phyloP scores from a whole-genome alignment of 352 stramenopile genomes.

The Pythium aquatile region DNA sequence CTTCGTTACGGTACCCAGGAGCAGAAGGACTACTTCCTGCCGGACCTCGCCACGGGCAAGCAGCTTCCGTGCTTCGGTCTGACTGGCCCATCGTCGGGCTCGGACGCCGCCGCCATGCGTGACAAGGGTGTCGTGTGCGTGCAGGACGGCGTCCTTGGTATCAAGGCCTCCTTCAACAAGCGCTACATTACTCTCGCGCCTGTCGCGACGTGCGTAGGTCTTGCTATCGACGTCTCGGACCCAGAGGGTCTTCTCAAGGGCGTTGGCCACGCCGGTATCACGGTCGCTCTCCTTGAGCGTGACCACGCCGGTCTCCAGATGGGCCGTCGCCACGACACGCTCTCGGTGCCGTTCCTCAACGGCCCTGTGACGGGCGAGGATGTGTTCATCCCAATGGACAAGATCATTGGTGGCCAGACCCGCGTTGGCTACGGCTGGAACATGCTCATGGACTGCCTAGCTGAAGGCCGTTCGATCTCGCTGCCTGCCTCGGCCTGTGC shows the following conservation, averaged over 20 bases:
- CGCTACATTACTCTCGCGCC: slow-evolving; percentile 98
- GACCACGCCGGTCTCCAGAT: slow-evolving; percentile 94
- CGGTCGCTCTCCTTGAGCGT: slow-evolving; percentile 94
- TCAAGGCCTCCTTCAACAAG: slow-evolving; percentile 97
- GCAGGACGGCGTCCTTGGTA: slow-evolving; percentile 94
- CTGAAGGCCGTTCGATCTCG: slow-evolving; percentile 96
- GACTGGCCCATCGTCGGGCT: slow-evolving; percentile 93
- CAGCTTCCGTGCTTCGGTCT: slow-evolving; percentile 97
- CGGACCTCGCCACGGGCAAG: slow-evolving; percentile 91
- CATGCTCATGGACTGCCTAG: slow-evolving; percentile 99
- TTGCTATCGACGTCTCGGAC: slow-evolving; percentile 97
- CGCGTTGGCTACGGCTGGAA: slow-evolving; percentile 98
- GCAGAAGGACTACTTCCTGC: slow-evolving; percentile 97
- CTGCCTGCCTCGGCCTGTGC: slow-evolving; percentile 94
- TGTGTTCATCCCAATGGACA: slow-evolving; percentile 98
- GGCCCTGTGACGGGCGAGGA: slow-evolving; percentile 95
- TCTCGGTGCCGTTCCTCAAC: slow-evolving; percentile 98
- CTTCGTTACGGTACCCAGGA: slow-evolving; percentile 94
- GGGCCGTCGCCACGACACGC: slow-evolving; percentile 94
- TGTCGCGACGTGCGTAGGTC: slow-evolving; percentile 95
- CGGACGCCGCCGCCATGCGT: slow-evolving; percentile 94
- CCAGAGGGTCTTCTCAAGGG: slow-evolving; percentile 94
- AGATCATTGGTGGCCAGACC: slow-evolving; percentile 96
- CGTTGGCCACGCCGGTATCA: slow-evolving; percentile 93
- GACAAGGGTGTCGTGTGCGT: slow-evolving; percentile 93